These are phyloP conservation scores for Neolentinus lepideus DNA, from an alignment of 1,284 basidiomycete species.

Conservation along the genomic window DNA sequence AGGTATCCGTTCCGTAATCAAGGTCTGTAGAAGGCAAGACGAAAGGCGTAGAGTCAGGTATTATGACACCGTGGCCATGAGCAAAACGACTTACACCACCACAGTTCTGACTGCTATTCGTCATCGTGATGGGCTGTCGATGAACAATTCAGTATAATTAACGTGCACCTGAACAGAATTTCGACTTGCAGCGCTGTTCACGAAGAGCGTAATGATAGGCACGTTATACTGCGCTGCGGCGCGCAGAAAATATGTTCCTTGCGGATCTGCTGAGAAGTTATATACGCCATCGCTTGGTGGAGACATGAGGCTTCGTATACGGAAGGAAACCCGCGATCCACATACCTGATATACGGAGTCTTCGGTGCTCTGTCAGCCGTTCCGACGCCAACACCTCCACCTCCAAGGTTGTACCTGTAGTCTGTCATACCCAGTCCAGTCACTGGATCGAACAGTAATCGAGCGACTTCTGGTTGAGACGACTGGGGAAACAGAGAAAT, in stretches of 20 bases:
- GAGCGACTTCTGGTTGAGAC: not conserved
- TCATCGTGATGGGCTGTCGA: constrained; percentile 12
- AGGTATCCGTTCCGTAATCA: constrained; percentile 13
- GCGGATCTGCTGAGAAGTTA: constrained; percentile 18
- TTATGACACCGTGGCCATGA: not conserved
- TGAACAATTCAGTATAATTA: not conserved
- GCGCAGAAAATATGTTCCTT: constrained; percentile 15
- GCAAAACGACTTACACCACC: constrained; percentile 8
- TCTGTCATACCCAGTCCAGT: constrained; percentile 15
- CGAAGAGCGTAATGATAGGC: constrained; percentile 15
- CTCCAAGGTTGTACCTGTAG: constrained; percentile 20
- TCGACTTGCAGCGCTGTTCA: constrained; percentile 13
- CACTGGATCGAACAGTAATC: not conserved
- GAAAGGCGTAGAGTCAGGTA: not conserved
- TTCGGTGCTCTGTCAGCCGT: constrained; percentile 14
- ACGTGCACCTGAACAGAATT: not conserved
- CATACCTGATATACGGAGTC: constrained; percentile 14
- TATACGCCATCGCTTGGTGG: constrained; percentile 14
- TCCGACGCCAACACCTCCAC: constrained; percentile 15
- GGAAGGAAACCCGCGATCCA: not conserved
- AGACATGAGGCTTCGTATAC: not conserved
- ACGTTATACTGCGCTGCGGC: constrained; percentile 14
- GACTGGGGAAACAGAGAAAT: not conserved
- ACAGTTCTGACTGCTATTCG: constrained; percentile 15
- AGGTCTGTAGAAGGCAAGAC: not conserved